These are phyloP conservation scores for Saccharomycopsis schoenii DNA, from an alignment of 805 yeast species.

Conservation along the genomic window DNA sequence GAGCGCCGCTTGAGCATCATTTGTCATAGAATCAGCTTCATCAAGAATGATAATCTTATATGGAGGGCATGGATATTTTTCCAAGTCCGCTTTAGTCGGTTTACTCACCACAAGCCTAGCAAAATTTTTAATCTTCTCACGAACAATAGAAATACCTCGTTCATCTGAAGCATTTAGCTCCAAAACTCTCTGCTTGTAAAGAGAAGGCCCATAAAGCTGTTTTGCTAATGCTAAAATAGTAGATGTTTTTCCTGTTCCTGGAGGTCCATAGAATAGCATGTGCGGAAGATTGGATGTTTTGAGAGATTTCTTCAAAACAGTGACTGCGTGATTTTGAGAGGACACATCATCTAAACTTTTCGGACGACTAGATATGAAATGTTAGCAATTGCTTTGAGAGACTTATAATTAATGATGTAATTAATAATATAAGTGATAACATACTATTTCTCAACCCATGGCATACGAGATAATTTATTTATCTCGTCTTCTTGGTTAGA, in stretches of 20 bases:
- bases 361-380: slow-evolving; percentile 50
- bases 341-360: slow-evolving; percentile 76
- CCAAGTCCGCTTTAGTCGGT: slow-evolving; percentile 59
- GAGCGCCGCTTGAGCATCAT: slow-evolving; percentile 91
- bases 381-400: background rate
- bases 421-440: background rate
- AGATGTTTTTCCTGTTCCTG: slow-evolving; percentile 90
- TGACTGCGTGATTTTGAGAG: slow-evolving; percentile 85
- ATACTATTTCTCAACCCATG: slow-evolving; percentile 88
- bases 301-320: slow-evolving; percentile 69
- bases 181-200: slow-evolving; percentile 60
- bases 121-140: slow-evolving; percentile 77
- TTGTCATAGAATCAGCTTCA: slow-evolving; percentile 97
- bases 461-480: slow-evolving; percentile 26
- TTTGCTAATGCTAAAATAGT: slow-evolving; percentile 77
- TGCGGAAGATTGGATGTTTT: slow-evolving; percentile 81
- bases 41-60: slow-evolving; percentile 86
- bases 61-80: slow-evolving; percentile 89
- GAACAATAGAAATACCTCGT: slow-evolving; percentile 79
- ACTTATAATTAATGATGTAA: background rate
- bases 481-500: background rate
- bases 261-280: slow-evolving; percentile 88
- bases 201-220: slow-evolving; percentile 65
- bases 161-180: slow-evolving; percentile 89
- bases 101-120: slow-evolving; percentile 80